Percentiles rank a stretch among this genome's conserved stretches.
Evolutionary conservation across 208 protist genomes (phyloP).

Genomic region (Vickermania spadyakhi): DNA sequence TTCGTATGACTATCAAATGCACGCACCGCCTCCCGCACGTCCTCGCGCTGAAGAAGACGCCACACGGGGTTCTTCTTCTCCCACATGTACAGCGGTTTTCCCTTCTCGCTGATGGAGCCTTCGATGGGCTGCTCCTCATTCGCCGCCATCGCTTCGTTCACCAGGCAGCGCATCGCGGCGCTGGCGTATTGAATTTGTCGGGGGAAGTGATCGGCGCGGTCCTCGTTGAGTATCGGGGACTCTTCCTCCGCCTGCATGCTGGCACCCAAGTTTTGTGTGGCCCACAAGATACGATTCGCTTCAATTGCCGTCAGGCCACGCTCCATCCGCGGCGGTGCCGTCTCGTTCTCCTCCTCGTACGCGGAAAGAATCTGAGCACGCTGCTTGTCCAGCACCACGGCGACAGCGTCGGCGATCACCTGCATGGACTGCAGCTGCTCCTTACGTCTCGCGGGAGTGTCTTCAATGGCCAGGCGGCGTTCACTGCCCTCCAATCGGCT

Average conservation of each 20-base stretch:
- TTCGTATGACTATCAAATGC: neutral
- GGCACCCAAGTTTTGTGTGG: conserved; percentile 4
- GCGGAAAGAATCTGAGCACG: neutral
- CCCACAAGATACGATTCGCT: neutral
- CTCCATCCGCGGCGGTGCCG: neutral
- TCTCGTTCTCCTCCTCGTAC: neutral
- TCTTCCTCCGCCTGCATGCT: neutral
- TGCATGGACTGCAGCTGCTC: neutral
- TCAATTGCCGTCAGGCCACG: neutral
- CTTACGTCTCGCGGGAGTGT: neutral
- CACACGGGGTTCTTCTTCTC: neutral
- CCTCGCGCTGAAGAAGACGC: neutral
- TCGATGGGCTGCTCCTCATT: neutral
- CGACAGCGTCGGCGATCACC: neutral
- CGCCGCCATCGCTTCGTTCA: neutral
- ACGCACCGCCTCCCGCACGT: neutral
- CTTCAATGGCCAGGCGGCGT: neutral
- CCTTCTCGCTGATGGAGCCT: neutral
- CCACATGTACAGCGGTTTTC: neutral
- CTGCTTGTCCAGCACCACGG: neutral
- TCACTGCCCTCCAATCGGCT: neutral
- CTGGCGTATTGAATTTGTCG: neutral
- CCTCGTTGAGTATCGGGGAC: neutral
- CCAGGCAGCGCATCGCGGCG: neutral
- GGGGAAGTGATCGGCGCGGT: neutral